Percentiles rank a stretch among this genome's conserved stretches.
Evolutionary conservation across 495 filamentous ascomycete species (phyloP).

Genomic region (Neurospora discreta): DNA sequence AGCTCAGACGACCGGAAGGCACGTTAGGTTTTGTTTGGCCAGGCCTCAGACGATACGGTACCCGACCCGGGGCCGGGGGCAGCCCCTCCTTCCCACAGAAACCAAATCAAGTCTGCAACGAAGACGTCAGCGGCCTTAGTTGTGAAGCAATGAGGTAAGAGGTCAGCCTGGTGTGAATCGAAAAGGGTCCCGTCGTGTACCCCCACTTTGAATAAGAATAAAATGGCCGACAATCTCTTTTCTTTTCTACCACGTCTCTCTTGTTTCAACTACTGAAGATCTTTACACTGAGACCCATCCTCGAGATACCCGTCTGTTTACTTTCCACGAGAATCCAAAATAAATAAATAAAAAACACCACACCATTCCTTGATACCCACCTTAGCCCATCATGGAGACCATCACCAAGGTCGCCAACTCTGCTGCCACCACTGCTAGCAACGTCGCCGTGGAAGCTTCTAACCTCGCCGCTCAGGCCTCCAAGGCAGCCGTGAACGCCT

Average conservation of each 20-base stretch:
- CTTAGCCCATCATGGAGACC: slow-evolving; percentile 37
- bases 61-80: too few relatives aligned
- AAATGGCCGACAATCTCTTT: not conserved
- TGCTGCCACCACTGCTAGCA: not conserved
- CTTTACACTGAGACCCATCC: not conserved
- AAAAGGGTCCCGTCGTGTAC: not conserved
- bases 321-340: not conserved
- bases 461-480: not conserved
- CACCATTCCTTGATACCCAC: not conserved
- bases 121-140: slow-evolving; percentile 14
- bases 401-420: slow-evolving; percentile 36
- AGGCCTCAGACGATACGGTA: not conserved
- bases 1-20: not conserved
- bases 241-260: not conserved
- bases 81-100: not conserved
- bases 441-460: not conserved
- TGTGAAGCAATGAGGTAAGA: not conserved
- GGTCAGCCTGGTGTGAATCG: not conserved
- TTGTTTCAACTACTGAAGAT: not conserved
- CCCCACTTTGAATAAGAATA: not conserved
- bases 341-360: not conserved
- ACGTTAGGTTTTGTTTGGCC: not conserved
- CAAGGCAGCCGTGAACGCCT: slow-evolving; percentile 29
- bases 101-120: slow-evolving; percentile 3
- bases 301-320: not conserved